Conservation (phyloP, 23 red algal species). For the Chondrus crispus region DNA sequence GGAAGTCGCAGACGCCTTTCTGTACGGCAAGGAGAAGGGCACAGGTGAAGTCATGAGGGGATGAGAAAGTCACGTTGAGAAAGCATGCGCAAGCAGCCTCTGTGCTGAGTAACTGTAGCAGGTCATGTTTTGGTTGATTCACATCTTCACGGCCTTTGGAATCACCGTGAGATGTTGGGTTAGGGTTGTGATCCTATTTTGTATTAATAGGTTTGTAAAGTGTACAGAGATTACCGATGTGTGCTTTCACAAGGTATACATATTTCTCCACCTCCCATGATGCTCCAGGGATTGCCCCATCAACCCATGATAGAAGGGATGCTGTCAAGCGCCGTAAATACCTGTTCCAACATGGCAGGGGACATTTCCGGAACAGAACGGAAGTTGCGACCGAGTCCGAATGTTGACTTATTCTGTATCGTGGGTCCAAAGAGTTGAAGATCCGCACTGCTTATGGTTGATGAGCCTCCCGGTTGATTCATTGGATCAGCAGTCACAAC, state of each 20-base stretch:
- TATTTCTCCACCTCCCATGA: background rate
- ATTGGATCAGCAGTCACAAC: background rate
- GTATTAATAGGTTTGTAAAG: background rate
- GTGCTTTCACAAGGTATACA: background rate
- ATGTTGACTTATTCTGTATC: background rate
- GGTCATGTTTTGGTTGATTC: background rate
- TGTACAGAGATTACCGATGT: background rate
- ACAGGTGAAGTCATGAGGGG: background rate
- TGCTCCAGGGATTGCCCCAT: background rate
- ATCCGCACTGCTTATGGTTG: background rate
- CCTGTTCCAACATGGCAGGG: background rate
- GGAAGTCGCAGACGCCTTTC: constrained; percentile 46
- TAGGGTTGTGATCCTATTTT: background rate
- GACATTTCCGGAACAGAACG: background rate
- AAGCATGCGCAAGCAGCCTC: background rate
- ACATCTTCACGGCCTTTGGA: background rate
- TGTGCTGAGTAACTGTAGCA: background rate
- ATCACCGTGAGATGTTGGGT: background rate
- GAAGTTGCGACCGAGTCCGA: background rate
- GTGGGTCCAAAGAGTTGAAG: background rate
- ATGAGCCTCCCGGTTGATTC: background rate
- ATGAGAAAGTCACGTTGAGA: background rate
- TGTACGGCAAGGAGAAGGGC: background rate
- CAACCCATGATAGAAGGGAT: too few species aligned
- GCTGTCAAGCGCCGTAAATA: background rate